phyloP scores from a whole-genome alignment of 164 flowering plant species.

The Pachysandra terminalis region DNA sequence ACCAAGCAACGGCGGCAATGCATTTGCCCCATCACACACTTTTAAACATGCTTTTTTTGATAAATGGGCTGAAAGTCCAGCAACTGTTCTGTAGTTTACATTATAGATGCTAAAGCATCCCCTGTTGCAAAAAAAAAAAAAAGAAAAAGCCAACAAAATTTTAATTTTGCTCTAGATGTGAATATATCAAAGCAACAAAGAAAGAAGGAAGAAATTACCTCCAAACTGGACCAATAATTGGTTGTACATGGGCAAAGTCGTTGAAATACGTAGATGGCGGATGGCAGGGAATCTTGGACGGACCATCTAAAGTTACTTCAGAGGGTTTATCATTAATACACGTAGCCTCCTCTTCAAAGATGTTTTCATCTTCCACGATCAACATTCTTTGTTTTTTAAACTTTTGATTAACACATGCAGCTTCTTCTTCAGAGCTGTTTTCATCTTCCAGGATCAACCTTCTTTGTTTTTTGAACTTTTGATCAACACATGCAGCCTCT shows the following conservation, averaged over 20 bases:
- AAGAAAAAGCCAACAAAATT: neutral
- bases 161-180: neutral
- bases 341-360: too few relatives aligned
- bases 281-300: neutral
- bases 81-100: conserved; percentile 9
- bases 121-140: conserved; percentile 29
- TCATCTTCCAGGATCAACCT: neutral
- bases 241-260: conserved; percentile 25
- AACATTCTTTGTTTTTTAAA: too few relatives aligned
- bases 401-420: too few relatives aligned
- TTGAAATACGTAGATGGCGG: neutral
- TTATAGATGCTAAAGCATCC: conserved; percentile 32
- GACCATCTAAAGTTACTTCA: neutral
- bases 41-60: conserved; percentile 44
- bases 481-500: conserved; percentile 8
- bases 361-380: too few relatives aligned
- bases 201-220: conserved; percentile 24
- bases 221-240: conserved; percentile 51
- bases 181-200: neutral
- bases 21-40: conserved; percentile 33
- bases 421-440: neutral
- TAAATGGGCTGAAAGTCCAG: conserved; percentile 37
- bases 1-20: conserved; percentile 28
- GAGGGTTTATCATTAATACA: neutral
- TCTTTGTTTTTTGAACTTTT: neutral